Base-by-base conservation (phyloP, 495 filamentous ascomycete species). In the Xylaria scruposa region DNA sequence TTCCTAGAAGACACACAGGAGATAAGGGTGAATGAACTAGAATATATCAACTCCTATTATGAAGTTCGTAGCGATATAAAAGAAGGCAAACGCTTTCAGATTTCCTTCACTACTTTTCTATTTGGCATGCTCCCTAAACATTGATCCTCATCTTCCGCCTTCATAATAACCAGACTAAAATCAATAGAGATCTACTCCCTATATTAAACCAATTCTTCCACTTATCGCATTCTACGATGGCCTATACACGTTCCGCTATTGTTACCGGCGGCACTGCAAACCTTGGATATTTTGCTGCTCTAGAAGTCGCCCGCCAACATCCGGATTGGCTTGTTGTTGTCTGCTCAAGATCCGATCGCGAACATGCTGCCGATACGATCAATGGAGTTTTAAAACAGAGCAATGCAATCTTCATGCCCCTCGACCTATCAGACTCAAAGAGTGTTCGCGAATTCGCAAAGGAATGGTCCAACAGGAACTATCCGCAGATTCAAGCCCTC, bases 201-300 rank as follows among this genome's bases (percentile, higher is more conserved):
- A 15, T 56, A 56, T 29, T 17, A 12, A 26, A 60, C 31, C 7
- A 60, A 15, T 9, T 42, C 10, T 26, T 38, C 8, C 7, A 38
- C 36, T 38, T 38, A 38, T 8, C 36, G 36, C 36, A 8, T 38
- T 38, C 7, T 8, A 38, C 36, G 15, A 75, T 73, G 71, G 9
- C 72, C 47, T 74, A 72, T 59, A 67, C 54, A 81, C 85, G 26
- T 77, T 86, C 80, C 0, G 84, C 84, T 7, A 79, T 87, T 10
- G 77, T 87, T 36, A 88, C 86, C 4, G 86, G 86, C 8, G 85
- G 83, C 13, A 79, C 85, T 31, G 73, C 84, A 31, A 84, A 85
- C 53, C 77, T 86, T 1, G 86, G 86, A 19, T 87, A 81, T 69
- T 72, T 79, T 26, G 82, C 82, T 7, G 83, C 83, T 0, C 74